phyloP scores from a whole-genome alignment of 2,329 filamentous ascomycete species.

The Tympanopsis confertula region DNA sequence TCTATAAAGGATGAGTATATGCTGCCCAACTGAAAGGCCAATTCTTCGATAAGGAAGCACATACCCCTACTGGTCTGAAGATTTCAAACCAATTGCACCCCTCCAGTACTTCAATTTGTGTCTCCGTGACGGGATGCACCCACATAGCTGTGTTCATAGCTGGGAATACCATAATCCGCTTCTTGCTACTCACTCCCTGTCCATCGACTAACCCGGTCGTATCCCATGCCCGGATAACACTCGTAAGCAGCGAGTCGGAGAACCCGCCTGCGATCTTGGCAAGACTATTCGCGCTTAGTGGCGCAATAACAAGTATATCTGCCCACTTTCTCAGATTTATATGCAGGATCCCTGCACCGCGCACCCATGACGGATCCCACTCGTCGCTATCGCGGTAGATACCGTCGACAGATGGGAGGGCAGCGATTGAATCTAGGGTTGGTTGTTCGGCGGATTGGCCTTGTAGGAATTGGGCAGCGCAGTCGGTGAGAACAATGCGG shows the following conservation, averaged over 20 bases:
- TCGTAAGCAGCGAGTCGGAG: slow-evolving; percentile 64
- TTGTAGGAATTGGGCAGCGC: slow-evolving; percentile 63
- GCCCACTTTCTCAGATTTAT: slow-evolving; percentile 82
- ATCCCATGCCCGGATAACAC: slow-evolving; percentile 80
- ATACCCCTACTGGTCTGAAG: slow-evolving; percentile 11
- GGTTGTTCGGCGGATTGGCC: slow-evolving; percentile 73
- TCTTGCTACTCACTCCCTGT: slow-evolving; percentile 32
- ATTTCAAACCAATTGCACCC: slow-evolving; percentile 39
- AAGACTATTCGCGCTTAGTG: slow-evolving; percentile 72
- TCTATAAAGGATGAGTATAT: slow-evolving; percentile 62
- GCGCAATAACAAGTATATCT: slow-evolving; percentile 67
- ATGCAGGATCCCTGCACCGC: slow-evolving; percentile 73
- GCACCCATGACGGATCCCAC: slow-evolving; percentile 67
- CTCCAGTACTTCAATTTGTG: slow-evolving; percentile 58
- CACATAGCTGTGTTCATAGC: slow-evolving; percentile 91
- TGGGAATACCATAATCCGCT: slow-evolving; percentile 64
- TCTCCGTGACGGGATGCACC: slow-evolving; percentile 68
- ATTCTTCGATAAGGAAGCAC: slow-evolving; percentile 9
- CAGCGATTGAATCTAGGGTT: slow-evolving; percentile 41
- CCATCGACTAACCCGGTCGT: slow-evolving; percentile 44
- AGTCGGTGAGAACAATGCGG: slow-evolving; percentile 69
- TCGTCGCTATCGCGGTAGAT: slow-evolving; percentile 79
- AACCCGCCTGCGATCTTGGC: slow-evolving; percentile 74
- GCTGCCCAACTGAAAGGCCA: slow-evolving; percentile 50
- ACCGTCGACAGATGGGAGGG: slow-evolving; percentile 62